Base-by-base conservation (phyloP, 495 filamentous ascomycete species). In the Saxophila tyrrhenica region DNA sequence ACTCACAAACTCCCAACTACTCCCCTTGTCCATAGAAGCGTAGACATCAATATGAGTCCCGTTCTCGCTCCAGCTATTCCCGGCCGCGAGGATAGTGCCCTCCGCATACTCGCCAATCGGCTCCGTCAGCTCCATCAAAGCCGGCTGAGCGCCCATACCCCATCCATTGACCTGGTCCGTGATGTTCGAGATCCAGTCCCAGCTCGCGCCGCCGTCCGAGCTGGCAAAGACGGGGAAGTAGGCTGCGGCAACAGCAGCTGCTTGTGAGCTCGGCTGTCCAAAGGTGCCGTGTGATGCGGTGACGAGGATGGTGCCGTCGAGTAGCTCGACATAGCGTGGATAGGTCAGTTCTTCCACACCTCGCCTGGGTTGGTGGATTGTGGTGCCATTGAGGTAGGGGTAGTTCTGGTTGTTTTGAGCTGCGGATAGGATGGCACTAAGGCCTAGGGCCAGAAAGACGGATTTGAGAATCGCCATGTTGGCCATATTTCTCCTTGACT, bases 211-310 rank as follows among this genome's bases (percentile, higher is more conserved):
- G 21, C 68, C 63, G 61, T 87, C 82, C 23, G 64, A 69, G 41
- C 79, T 84, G 49, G 76, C 70, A 62, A 79, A 86, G 60, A 86
- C 76, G 42, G 82, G 82, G 62, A 83, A 84, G 64, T 79, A 80
- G 8, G 41, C 29, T 5, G 29, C 29, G 7, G 29, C 29, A 13
- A 13, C 29, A 5, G 29, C 29, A 13, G 29, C 29, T 35, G 5
- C 13, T 13, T 35, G 29, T 7, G 5, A 7, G 7, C 13, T 35
- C 29, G 29, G 29, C 29, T 35, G 29, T 13, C 7, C 29, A 35
- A 35, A 35, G 7, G 5, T 13, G 5, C 29, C 13, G 7, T 13
- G 29, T 35, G 29, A 35, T 5, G 13, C 29, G 7, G 29, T 35
- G 7, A 35, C 29, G 29, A 35, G 29, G 29, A 35, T 35, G 29